Base-by-base conservation (phyloP, 495 filamentous ascomycete genomes). In the Amorphotheca resinae region DNA sequence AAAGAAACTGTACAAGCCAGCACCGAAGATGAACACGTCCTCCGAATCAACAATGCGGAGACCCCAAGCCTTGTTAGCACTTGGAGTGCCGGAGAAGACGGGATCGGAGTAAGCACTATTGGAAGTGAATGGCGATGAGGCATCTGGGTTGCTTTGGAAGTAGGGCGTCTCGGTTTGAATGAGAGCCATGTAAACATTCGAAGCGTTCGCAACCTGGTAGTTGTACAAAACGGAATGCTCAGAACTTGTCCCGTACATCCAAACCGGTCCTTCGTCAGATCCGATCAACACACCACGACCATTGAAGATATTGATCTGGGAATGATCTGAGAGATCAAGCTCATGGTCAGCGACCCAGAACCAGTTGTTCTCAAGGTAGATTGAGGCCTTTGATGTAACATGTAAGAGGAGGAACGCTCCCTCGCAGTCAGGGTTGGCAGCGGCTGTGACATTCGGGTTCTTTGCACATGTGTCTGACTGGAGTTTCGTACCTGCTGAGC, bases 111-210 rank as follows among this genome's bases (percentile, higher is more conserved):
- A 91, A 4, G 63, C 61, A 28, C 66, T 30, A 44, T 84, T 74
- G 15, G 76, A 62, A 0, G 72, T 68, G 64, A 81, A 86, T 4
- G 84, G 80, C 16, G 64, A 64, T 12, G 80, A 68, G 1, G 86
- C 74, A 47, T 74, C 69, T 0, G 89, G 88, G 68, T 95, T 94
- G 54, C 75, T 70, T 62, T 93, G 86, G 68, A 79, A 87, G 66
- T 96, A 95, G 9, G 88, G 83, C 1, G 89, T 94, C 59, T 96
- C 89, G 15, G 85, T 80, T 63, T 96, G 89, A 51, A 93, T 89
- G 28, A 84, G 64, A 2, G 76, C 81, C 66, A 89, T 82, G 64
- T 84, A 95, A 49, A 93, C 66, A 58, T 89, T 82, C 57, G 79
- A 66, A 1, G 88, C 84, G 49, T 80, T 80, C 48, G 73, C 64